Base-by-base conservation (phyloP, 352 stramenopile species). In the Blastocystis sp. region DNA sequence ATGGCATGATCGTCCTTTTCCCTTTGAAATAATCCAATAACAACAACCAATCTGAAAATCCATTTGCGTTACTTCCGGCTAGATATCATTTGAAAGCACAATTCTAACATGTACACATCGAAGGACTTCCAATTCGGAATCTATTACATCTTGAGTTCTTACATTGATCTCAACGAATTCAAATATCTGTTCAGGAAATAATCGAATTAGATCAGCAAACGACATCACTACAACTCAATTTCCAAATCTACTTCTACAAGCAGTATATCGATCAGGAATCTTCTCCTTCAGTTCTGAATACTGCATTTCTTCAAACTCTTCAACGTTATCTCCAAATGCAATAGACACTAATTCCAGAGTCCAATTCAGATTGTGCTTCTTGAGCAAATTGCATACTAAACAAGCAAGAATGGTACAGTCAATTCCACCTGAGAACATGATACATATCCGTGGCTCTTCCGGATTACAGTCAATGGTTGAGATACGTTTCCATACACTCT, bases 391-490 rank as follows among this genome's bases (percentile, higher is more conserved):
- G 48, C 37, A 59, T n/a, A 81, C 35, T 0, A 81, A 13, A 54
- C 70, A 81, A 51, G 48, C 70, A 54, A 81, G 70, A 19, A 81
- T 60, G 35, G 70, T 66, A 37, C 70, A 81, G 42, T 81, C 70
- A n/a, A 81, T 60, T 42, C 70, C 70, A 17, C 70, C 70, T 17
- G 70, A 81, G 27, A 81, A 81, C 44, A 81, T 64, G n/a, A 81
- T 56, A 35, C 70, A 81, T n/a, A 81, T n/a, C 37, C 35, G 7
- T 24, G 11, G 13, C 7, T 17, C 7, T 42, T 44, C 24, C 4
- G 37, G n/a, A 11, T 30, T 5, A 6, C 40, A 27, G 37, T 53
- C 70, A 0, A 81, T 60, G 7, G 70, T 48, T 22, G 44, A 40
- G 0, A 81, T 51, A 24, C 70, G 37, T 37, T 44, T 40, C 53